Conservation (phyloP, 495 filamentous ascomycete genomes). For the Penicillium cosmopolitanum region DNA sequence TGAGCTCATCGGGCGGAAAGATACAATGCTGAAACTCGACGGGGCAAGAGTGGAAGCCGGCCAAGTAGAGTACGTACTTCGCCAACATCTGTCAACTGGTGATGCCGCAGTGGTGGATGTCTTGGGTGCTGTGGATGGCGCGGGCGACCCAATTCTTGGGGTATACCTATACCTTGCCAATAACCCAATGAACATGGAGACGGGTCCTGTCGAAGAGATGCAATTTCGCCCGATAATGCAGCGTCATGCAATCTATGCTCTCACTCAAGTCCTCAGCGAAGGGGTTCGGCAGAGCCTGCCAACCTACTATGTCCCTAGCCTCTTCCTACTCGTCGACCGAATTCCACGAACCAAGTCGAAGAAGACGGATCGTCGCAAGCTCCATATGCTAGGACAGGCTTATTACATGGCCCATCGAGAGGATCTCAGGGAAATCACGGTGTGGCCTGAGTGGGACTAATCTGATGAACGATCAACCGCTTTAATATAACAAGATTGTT, state of each 20-base stretch:
- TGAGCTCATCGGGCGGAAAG: constrained; percentile 73
- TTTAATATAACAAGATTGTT: constrained; percentile 3
- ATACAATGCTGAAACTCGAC: constrained; percentile 80
- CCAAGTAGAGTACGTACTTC: constrained; percentile 58
- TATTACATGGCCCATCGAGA: constrained; percentile 26
- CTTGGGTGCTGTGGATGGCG: constrained; percentile 26
- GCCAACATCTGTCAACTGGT: constrained; percentile 13
- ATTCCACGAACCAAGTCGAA: constrained; percentile 48
- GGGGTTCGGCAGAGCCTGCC: constrained; percentile 24
- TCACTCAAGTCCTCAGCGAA: constrained; percentile 11
- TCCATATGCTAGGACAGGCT: constrained; percentile 25
- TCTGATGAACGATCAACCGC: neutral
- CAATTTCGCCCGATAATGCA: constrained; percentile 20
- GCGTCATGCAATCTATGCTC: constrained; percentile 6
- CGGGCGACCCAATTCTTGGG: constrained; percentile 25
- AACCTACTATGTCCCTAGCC: constrained; percentile 25
- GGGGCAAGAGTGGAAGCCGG: constrained; percentile 77
- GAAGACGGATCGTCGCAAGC: constrained; percentile 46
- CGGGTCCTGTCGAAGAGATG: constrained; percentile 19
- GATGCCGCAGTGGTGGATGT: constrained; percentile 32
- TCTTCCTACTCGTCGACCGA: constrained; percentile 29
- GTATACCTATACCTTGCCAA: constrained; percentile 25
- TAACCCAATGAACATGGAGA: constrained; percentile 20
- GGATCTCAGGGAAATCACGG: constrained; percentile 20
- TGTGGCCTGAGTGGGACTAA: constrained; percentile 24